Evolutionary conservation across 73 alveolate species (phyloP), one percentile per base, ranked within the genome.

Genomic region (Stentor coeruleus): DNA sequence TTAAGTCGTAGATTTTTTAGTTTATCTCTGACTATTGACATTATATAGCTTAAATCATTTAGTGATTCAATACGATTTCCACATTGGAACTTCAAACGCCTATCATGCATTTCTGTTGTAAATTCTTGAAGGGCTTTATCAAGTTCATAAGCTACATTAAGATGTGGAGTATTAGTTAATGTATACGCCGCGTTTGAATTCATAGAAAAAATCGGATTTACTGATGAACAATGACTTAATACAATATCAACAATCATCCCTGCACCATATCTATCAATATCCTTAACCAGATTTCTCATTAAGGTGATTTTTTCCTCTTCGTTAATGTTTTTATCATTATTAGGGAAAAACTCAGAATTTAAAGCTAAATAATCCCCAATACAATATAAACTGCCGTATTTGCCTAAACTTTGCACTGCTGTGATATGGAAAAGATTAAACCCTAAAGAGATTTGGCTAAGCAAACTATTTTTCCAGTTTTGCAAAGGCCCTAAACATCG

Each of bases 181-280:
- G 94, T 94, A 85, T 96, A 96, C 2, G 95, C 96, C 33, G 98
- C 93, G 84, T 94, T 97, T 3, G 98, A 97, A 59, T 88, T 90
- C 3, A 84, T 85, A 41, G 76, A 74, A 2, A 96, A 85, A 97
- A 98, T 94, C 28, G 90, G 94, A 30, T 94, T 83, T 81, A 93
- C 92, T 76, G 84, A 88, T 1, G 99, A 96, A 14, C 98, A 95
- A 84, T 96, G 99, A 90, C 94, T 96, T 30, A 96, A 85, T 58
- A 96, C 98, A 31, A 96, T 92, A 84, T 96, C 99, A 38, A 96
- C 92, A 59, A 96, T 74, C 41, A 84, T 79, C 39, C 79, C 79
- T 20, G 79, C 79, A 20, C 79, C 79, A 1, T 26, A 26, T 66
- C 33, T 33, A 28, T 66, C 49, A 1, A 66, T 1, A 20, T 31